Evolutionary conservation across 371 early-diverging fungal genomes (phyloP).

Genomic region (Nematocida minor): DNA sequence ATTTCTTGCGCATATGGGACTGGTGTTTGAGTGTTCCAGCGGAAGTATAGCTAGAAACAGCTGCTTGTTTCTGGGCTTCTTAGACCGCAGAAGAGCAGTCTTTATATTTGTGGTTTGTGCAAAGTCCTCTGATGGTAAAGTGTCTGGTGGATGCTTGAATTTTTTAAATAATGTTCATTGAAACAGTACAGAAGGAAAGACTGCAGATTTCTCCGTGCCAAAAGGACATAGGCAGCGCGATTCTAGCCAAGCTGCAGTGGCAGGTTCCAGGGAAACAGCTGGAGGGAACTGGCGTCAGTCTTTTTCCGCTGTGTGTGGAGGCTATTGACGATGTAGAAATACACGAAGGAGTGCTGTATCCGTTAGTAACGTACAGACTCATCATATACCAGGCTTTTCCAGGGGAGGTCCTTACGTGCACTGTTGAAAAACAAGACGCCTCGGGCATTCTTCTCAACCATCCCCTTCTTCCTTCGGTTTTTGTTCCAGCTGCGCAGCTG

Average conservation of each 20-base stretch:
- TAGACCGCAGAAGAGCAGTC: too few relatives aligned
- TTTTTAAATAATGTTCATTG: slow-evolving; percentile 44
- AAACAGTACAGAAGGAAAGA: slow-evolving; percentile 23
- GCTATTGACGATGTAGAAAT: slow-evolving; percentile 16
- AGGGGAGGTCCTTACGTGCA: slow-evolving; percentile 33
- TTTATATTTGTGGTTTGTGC: too few relatives aligned
- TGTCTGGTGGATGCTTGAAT: neutral
- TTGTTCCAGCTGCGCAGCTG: slow-evolving; percentile 27
- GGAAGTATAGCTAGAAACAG: too few relatives aligned
- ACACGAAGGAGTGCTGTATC: slow-evolving; percentile 40
- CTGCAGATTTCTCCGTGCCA: slow-evolving; percentile 12
- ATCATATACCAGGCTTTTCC: slow-evolving; percentile 16
- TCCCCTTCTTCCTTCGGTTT: slow-evolving; percentile 24
- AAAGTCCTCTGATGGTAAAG: too few relatives aligned
- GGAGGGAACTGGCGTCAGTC: neutral
- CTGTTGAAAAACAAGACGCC: slow-evolving; percentile 36
- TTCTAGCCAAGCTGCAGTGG: neutral
- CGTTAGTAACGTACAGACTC: slow-evolving; percentile 32
- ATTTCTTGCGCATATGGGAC: too few relatives aligned
- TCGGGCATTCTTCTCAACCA: slow-evolving; percentile 18
- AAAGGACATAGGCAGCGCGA: neutral
- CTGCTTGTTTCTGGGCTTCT: too few relatives aligned
- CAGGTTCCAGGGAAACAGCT: slow-evolving; percentile 9
- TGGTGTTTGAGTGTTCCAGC: too few relatives aligned
- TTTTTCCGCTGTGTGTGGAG: slow-evolving; percentile 20